Evolutionary conservation across 2,329 filamentous ascomycete genomes (phyloP).

Genomic region (Cercospora sp.): DNA sequence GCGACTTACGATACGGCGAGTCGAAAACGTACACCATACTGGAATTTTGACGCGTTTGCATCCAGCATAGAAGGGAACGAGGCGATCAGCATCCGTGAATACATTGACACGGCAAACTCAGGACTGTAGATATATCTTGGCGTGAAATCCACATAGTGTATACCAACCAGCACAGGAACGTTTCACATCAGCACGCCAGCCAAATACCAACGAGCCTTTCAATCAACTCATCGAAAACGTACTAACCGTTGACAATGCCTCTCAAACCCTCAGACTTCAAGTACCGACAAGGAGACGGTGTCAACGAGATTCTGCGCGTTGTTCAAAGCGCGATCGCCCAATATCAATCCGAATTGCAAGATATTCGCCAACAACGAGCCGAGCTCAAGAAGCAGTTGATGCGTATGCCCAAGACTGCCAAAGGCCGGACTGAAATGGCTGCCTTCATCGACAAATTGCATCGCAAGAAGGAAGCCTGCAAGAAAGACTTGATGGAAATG

Average conservation of each 20-base stretch:
- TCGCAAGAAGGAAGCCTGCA: background rate
- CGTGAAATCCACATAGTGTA: background rate
- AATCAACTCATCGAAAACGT: background rate
- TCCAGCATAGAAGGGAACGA: background rate
- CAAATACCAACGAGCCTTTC: background rate
- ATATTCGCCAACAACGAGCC: background rate
- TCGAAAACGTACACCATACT: background rate
- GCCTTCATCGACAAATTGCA: background rate
- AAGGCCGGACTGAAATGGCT: background rate
- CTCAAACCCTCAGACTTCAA: background rate
- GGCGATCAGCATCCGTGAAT: background rate
- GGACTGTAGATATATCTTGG: background rate
- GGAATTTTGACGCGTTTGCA: background rate
- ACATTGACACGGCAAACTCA: background rate
- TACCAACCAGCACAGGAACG: background rate
- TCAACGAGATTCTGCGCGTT: background rate
- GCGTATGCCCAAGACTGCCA: background rate
- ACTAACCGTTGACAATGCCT: background rate
- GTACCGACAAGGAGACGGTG: background rate
- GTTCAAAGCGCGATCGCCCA: background rate
- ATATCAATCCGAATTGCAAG: background rate
- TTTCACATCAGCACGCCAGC: background rate
- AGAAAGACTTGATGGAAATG: background rate
- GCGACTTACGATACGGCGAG: background rate
- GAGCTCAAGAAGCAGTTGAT: background rate